Conservation (phyloP, 2,329 filamentous ascomycete genomes). For the Claviceps purpurea region DNA sequence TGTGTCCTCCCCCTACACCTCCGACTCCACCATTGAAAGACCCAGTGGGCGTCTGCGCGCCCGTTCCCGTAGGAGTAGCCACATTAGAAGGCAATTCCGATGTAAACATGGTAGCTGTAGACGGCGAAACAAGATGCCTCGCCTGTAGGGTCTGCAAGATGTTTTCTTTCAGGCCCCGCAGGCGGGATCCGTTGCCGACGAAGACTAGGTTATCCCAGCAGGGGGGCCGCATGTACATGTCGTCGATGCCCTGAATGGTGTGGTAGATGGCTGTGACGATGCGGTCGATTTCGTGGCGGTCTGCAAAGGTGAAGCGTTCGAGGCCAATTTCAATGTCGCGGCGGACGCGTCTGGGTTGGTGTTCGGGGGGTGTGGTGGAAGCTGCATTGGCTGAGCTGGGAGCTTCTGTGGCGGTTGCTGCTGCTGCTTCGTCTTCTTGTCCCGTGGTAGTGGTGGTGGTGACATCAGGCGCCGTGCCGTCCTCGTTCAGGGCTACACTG, state of each 20-base stretch:
- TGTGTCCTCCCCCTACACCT: conserved; percentile 11
- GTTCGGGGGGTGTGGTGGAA: conserved; percentile 25
- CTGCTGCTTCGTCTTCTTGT: conserved; percentile 6
- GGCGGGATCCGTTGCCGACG: conserved; percentile 69
- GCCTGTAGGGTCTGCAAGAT: conserved; percentile 65
- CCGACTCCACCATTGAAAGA: conserved; percentile 32
- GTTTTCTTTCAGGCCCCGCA: conserved; percentile 75
- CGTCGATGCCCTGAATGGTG: conserved; percentile 68
- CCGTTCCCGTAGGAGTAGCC: conserved; percentile 80
- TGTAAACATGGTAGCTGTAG: conserved; percentile 89
- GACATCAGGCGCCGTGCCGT: not conserved
- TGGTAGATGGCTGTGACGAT: conserved; percentile 77
- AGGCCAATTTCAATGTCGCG: conserved; percentile 63
- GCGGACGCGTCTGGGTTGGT: conserved; percentile 42
- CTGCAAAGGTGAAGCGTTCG: conserved; percentile 59
- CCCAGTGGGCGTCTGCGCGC: conserved; percentile 74
- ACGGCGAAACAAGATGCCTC: conserved; percentile 83
- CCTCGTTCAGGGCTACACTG: not conserved
- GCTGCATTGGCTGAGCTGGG: conserved; percentile 6
- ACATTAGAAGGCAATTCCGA: conserved; percentile 91
- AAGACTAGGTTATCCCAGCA: conserved; percentile 91
- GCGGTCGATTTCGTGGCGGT: conserved; percentile 62
- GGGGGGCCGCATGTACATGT: conserved; percentile 69
- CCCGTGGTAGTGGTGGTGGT: not conserved
- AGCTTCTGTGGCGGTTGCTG: conserved; percentile 1